These are phyloP conservation scores for Centella asiatica DNA, from an alignment of 129 eudicot species.

Conservation along the genomic window DNA sequence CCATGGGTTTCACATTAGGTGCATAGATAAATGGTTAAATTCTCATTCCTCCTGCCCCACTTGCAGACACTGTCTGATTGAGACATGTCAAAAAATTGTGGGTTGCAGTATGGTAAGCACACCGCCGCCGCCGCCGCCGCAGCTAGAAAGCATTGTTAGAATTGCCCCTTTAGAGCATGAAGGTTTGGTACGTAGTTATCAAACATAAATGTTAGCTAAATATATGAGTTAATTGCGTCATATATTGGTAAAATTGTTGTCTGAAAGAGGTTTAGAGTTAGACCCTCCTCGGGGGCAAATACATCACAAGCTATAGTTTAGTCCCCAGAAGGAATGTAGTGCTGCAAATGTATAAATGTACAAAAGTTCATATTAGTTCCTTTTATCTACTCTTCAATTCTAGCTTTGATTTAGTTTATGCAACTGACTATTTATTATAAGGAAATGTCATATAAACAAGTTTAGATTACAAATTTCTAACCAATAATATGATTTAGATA, in stretches of 20 bases:
- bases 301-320: background rate
- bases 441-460: background rate
- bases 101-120: conserved; percentile 22
- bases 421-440: background rate
- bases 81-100: conserved; percentile 58
- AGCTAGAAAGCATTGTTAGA: conserved; percentile 24
- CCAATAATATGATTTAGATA: background rate
- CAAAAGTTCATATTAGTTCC: background rate
- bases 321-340: conserved; percentile 9
- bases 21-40: conserved; percentile 77
- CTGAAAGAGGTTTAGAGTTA: conserved; percentile 3
- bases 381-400: background rate
- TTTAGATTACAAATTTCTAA: background rate
- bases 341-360: conserved; percentile 10
- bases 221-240: background rate
- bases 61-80: conserved; percentile 67
- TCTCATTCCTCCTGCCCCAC: conserved; percentile 94
- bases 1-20: conserved; percentile 75
- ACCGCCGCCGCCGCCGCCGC: conserved; percentile 11
- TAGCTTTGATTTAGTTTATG: background rate
- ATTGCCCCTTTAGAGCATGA: conserved; percentile 66
- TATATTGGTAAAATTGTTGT: conserved; percentile 3
- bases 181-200: conserved; percentile 34
- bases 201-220: conserved; percentile 13
- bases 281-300: conserved; percentile 2